Evolutionary conservation across 169 alveolate genomes (phyloP).

Genomic region (Cyclospora cayetanensis): DNA sequence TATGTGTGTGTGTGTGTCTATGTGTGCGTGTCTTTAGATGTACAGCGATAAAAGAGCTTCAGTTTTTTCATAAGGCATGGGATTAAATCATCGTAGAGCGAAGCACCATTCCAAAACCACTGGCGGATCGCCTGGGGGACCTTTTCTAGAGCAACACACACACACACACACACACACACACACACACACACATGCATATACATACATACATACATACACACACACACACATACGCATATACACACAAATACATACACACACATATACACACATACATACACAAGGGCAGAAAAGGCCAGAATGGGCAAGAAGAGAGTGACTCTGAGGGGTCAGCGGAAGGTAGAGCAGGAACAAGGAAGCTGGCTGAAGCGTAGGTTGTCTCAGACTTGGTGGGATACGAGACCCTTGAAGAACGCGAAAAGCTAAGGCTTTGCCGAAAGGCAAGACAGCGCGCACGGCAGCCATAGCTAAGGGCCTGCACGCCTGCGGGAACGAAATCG

Average conservation of each 20-base stretch:
- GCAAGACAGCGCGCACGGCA: no score
- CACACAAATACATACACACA: no score
- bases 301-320: not conserved
- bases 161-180: not conserved
- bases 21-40: not conserved
- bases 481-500: not conserved
- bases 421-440: no score
- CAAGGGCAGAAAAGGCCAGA: not conserved
- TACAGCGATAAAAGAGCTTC: constrained; percentile 74
- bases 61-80: constrained; percentile 75
- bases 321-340: not conserved
- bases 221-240: no score
- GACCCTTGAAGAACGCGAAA: not conserved
- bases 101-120: constrained; percentile 80
- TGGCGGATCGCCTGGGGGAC: constrained; percentile 78
- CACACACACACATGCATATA: not conserved
- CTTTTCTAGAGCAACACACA: constrained; percentile 62
- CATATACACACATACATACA: not conserved
- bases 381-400: not conserved
- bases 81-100: constrained; percentile 75
- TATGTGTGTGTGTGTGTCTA: not conserved
- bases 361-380: not conserved
- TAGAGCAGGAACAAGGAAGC: not conserved
- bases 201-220: not conserved
- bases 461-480: no score